These are phyloP conservation scores for Boletus reticuloceps DNA, from an alignment of 768 basidiomycete genomes.

Conservation along the genomic window DNA sequence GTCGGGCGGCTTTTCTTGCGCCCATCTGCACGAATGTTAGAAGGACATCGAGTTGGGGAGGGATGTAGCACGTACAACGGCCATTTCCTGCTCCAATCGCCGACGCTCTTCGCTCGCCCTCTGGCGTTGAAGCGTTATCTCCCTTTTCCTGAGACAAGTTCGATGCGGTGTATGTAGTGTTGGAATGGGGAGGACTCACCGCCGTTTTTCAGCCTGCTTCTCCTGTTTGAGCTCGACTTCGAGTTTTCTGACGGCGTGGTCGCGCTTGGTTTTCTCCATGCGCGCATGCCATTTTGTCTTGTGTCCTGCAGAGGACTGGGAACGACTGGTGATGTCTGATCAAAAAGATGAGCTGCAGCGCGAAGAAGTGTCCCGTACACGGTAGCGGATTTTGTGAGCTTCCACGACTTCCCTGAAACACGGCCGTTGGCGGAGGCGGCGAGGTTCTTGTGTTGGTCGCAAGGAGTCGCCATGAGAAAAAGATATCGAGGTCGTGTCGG, in stretches of 20 bases:
- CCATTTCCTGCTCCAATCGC: slow-evolving; percentile 45
- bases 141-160: slow-evolving; percentile 48
- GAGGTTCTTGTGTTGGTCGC: slow-evolving; percentile 27
- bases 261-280: slow-evolving; percentile 65
- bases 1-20: slow-evolving; percentile 69
- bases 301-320: slow-evolving; percentile 61
- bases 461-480: slow-evolving; percentile 20
- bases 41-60: not conserved
- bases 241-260: slow-evolving; percentile 69
- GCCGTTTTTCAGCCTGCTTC: slow-evolving; percentile 62
- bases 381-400: slow-evolving; percentile 46
- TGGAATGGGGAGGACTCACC: slow-evolving; percentile 37
- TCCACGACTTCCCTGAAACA: slow-evolving; percentile 71
- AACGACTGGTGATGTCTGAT: slow-evolving; percentile 45
- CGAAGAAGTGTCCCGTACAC: slow-evolving; percentile 37
- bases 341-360: not conserved
- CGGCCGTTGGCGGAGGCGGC: slow-evolving; percentile 64
- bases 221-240: slow-evolving; percentile 74
- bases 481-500: not conserved
- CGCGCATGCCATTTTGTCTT: slow-evolving; percentile 71
- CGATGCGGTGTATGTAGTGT: not conserved
- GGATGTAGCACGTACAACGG: slow-evolving; percentile 15
- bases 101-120: slow-evolving; percentile 70
- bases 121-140: slow-evolving; percentile 68
- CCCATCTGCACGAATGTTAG: slow-evolving; percentile 58